Conservation (phyloP, 2,329 filamentous ascomycete species). For the Colletotrichum orchidophilum region DNA sequence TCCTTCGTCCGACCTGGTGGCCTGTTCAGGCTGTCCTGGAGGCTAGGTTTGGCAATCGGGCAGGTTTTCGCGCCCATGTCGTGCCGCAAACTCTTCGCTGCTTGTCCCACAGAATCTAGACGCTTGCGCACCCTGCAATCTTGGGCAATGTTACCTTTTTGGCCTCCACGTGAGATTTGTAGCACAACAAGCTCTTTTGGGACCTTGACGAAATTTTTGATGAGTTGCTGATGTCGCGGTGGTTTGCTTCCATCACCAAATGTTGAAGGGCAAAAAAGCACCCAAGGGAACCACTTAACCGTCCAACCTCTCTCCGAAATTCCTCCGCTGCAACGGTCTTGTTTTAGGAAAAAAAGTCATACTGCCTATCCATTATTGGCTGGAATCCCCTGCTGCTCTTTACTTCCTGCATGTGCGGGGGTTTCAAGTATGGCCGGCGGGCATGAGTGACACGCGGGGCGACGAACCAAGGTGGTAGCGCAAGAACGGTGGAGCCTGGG, state of each 20-base stretch:
- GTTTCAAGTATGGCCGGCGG: slow-evolving; percentile 3
- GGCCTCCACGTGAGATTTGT: not conserved
- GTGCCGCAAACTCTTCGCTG: not conserved
- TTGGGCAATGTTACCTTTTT: not conserved
- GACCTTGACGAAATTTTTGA: not conserved
- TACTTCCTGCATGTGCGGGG: not conserved
- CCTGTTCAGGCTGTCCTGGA: not conserved
- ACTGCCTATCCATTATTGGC: not conserved
- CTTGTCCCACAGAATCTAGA: not conserved
- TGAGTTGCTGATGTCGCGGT: not conserved
- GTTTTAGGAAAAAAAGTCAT: not conserved
- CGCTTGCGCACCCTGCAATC: not conserved
- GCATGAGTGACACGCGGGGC: not conserved
- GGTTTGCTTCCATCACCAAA: not conserved
- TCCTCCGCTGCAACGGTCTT: not conserved
- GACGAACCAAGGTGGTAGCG: slow-evolving; percentile 1
- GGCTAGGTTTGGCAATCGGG: not conserved
- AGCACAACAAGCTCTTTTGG: not conserved
- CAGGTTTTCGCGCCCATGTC: not conserved
- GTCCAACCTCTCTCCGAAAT: not conserved
- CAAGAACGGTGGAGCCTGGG: not conserved
- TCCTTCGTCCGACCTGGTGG: not conserved
- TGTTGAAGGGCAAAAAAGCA: not conserved
- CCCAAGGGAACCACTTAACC: not conserved
- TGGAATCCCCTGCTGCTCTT: not conserved